Conservation (phyloP, 176 grass and related monocot species). For the Themeda triandra region DNA sequence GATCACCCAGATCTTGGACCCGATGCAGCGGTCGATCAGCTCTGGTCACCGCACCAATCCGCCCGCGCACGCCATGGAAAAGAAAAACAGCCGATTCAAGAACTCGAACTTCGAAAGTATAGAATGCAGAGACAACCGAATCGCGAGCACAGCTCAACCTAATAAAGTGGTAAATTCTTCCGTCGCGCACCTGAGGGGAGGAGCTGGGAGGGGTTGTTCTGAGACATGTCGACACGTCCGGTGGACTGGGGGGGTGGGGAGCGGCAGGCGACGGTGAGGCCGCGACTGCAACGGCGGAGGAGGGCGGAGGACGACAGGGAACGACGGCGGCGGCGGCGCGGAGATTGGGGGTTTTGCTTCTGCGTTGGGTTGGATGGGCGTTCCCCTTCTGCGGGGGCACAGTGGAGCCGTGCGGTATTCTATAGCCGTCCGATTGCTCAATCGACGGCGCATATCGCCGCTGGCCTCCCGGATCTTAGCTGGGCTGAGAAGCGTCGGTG, state of each 20-base stretch:
- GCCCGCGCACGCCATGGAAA: not conserved
- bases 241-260: not conserved
- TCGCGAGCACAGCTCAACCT: not conserved
- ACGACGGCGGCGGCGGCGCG: not conserved
- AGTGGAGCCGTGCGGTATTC: not conserved
- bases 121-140: not conserved
- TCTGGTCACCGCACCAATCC: slow-evolving; percentile 36
- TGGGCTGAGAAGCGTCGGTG: not conserved
- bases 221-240: slow-evolving; percentile 45
- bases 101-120: not conserved
- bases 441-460: not conserved
- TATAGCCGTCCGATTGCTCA: not conserved
- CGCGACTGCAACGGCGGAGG: not conserved
- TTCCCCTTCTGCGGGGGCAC: too few species aligned
- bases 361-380: not conserved
- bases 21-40: slow-evolving; percentile 96
- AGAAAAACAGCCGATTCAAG: not conserved
- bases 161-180: not conserved
- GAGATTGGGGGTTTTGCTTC: slow-evolving; percentile 8
- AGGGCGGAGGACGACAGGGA: not conserved
- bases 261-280: not conserved
- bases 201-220: slow-evolving; percentile 94
- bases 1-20: slow-evolving; percentile 99
- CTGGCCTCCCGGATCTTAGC: not conserved
- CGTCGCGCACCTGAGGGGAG: slow-evolving; percentile 69